Percentiles rank a stretch among this genome's conserved stretches.
phyloP scores from a whole-genome alignment of 2,329 filamentous ascomycete genomes.

The Aspergillus proliferans region DNA sequence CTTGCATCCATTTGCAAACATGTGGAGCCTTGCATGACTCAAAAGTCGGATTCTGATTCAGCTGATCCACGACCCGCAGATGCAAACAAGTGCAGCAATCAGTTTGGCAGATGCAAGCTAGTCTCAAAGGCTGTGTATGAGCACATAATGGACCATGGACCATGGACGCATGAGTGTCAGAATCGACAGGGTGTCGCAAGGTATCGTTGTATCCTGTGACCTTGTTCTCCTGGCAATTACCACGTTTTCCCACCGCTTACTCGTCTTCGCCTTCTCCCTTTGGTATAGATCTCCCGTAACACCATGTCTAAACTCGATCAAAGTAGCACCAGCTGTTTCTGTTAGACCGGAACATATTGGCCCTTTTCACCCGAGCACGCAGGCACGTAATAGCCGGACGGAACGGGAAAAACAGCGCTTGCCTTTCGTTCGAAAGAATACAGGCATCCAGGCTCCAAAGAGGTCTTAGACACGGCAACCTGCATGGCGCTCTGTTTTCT shows the following conservation, averaged over 20 bases:
- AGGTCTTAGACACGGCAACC: conserved; percentile 29
- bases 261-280: too few species aligned
- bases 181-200: neutral
- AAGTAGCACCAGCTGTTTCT: too few species aligned
- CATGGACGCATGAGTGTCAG: neutral
- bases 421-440: conserved; percentile 8
- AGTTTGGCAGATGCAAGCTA: conserved; percentile 10
- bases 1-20: conserved; percentile 13
- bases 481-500: conserved; percentile 22
- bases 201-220: too few species aligned
- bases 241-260: too few species aligned
- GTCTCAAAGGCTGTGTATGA: neutral
- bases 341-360: too few species aligned
- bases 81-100: conserved; percentile 24
- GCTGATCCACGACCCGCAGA: conserved; percentile 7
- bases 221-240: too few species aligned
- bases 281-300: too few species aligned
- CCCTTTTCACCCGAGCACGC: neutral
- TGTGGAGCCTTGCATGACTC: conserved; percentile 23
- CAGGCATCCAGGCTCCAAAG: conserved; percentile 14
- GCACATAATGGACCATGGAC: conserved; percentile 3
- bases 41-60: conserved; percentile 7
- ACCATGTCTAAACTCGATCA: too few species aligned
- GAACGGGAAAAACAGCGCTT: conserved; percentile 7
- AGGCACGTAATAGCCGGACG: conserved; percentile 18